These are phyloP conservation scores for Fusarium subtropicale DNA, from an alignment of 2,329 filamentous ascomycete species.

Conservation along the genomic window DNA sequence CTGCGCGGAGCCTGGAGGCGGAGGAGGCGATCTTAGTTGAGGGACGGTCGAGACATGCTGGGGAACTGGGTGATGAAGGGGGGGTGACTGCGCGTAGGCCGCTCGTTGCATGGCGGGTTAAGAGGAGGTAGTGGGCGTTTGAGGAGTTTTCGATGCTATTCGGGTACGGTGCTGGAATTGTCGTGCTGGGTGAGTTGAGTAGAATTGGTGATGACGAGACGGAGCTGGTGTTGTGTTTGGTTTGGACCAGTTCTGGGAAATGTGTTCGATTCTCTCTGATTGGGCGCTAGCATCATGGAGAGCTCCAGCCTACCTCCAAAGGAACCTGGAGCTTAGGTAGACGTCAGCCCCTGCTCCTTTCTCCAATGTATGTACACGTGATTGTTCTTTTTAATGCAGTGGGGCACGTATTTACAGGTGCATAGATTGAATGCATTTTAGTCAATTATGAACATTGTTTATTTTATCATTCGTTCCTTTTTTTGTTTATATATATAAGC, in stretches of 20 bases:
- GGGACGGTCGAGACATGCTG: conserved; percentile 99
- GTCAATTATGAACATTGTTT: not conserved
- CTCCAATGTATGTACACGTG: conserved; percentile 35
- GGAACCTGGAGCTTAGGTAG: conserved; percentile 10
- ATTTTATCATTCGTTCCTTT: no score
- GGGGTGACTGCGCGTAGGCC: conserved; percentile 87
- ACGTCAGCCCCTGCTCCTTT: conserved; percentile 14
- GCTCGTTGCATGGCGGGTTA: conserved; percentile 81
- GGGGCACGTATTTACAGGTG: not conserved
- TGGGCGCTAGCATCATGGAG: conserved; percentile 46
- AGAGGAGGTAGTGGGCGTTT: not conserved
- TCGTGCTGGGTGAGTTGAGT: conserved; percentile 10
- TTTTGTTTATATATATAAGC: not conserved
- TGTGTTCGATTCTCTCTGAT: conserved; percentile 51
- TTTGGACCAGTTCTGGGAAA: conserved; percentile 47
- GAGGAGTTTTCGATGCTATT: not conserved
- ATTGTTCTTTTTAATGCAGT: conserved; percentile 13
- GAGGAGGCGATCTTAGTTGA: conserved; percentile 93
- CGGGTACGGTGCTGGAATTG: not conserved
- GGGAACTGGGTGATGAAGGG: conserved; percentile 95
- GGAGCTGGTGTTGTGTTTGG: conserved; percentile 46
- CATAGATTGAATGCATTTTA: not conserved
- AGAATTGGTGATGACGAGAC: conserved; percentile 35
- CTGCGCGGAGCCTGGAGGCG: conserved; percentile 78
- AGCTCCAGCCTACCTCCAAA: conserved; percentile 24